Conservation (phyloP, 352 stramenopile species). For the Plasmopara viticola region DNA sequence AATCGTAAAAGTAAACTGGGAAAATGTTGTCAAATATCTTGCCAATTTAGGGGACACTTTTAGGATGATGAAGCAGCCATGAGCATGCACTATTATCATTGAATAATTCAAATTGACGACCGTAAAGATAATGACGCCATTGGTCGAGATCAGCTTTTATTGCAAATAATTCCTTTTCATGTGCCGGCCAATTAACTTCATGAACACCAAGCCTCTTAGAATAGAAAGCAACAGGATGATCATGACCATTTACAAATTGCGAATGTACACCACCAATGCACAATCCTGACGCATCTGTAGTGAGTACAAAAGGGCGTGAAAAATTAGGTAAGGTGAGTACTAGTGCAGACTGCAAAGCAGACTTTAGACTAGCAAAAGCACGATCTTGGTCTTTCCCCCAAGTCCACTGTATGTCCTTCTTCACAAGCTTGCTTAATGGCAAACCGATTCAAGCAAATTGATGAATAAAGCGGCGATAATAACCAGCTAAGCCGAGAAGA, state of each 20-base stretch:
- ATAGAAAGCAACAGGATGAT: no score
- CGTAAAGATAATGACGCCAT: not conserved
- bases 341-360: no score
- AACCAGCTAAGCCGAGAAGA: slow-evolving; percentile 4
- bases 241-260: no score
- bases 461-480: slow-evolving; percentile 8
- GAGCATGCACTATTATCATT: slow-evolving; percentile 1
- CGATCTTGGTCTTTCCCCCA: not conserved
- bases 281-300: no score
- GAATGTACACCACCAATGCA: no score
- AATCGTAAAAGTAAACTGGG: no score
- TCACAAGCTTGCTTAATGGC: slow-evolving; percentile 4
- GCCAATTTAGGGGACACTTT: no score
- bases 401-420: slow-evolving; percentile 1
- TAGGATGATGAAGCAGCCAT: slow-evolving; percentile 3
- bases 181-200: no score
- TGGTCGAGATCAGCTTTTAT: not conserved
- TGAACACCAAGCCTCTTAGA: no score
- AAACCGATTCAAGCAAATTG: not conserved
- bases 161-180: slow-evolving; percentile 2
- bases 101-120: not conserved
- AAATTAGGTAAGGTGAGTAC: no score
- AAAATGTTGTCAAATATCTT: no score
- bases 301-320: no score
- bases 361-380: not conserved